Percentiles rank a stretch among this genome's conserved stretches.
phyloP scores from a whole-genome alignment of 1,139 yeast species.

The Sugiyamaella xylanicola region DNA sequence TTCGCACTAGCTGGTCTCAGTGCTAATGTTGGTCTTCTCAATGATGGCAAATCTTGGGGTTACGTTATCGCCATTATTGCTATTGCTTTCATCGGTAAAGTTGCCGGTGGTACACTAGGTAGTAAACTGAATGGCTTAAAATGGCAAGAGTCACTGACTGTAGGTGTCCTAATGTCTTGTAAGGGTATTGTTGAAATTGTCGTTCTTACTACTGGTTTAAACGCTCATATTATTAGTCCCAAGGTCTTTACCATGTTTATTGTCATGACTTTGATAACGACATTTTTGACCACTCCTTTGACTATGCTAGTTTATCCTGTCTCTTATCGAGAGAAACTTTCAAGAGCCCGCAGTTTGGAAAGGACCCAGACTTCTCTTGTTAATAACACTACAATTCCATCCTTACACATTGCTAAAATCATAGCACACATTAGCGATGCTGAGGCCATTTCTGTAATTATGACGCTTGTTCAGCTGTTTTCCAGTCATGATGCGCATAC shows the following conservation, averaged over 20 bases:
- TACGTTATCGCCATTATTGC: conserved; percentile 66
- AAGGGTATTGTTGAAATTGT: conserved; percentile 76
- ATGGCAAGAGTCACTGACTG: conserved; percentile 73
- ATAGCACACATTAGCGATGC: conserved; percentile 32
- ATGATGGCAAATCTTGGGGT: conserved; percentile 73
- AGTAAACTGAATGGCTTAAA: conserved; percentile 62
- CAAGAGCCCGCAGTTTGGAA: conserved; percentile 47
- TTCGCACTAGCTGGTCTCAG: conserved; percentile 78
- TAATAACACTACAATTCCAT: conserved; percentile 16
- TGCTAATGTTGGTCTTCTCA: conserved; percentile 63
- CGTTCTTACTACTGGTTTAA: conserved; percentile 71
- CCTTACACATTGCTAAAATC: conserved; percentile 26
- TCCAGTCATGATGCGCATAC: conserved; percentile 24
- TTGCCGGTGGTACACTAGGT: conserved; percentile 65
- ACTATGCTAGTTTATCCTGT: conserved; percentile 61
- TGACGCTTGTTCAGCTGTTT: conserved; percentile 43
- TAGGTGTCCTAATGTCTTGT: conserved; percentile 84
- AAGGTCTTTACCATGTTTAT: conserved; percentile 77
- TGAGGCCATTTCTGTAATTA: conserved; percentile 34
- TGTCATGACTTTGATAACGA: conserved; percentile 75
- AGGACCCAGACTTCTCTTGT: conserved; percentile 22
- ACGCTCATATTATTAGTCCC: conserved; percentile 63
- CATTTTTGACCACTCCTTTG: conserved; percentile 74
- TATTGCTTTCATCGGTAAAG: conserved; percentile 67
- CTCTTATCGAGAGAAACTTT: conserved; percentile 57